These are phyloP conservation scores for Wickerhamomyces bisporus DNA, from an alignment of 805 yeast species.

Conservation along the genomic window DNA sequence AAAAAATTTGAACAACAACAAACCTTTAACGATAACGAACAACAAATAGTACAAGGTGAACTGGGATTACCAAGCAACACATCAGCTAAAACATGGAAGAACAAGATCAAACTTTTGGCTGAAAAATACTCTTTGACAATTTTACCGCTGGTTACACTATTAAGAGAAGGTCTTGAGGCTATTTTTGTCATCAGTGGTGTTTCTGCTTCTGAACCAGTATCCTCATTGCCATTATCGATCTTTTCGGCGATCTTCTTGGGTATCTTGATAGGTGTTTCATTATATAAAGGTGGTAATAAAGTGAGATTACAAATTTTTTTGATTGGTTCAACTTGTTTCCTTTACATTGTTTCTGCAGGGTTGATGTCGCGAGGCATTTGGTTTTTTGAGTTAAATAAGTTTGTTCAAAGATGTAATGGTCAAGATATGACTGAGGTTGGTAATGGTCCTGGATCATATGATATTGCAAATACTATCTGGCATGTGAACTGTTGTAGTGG, in stretches of 20 bases:
- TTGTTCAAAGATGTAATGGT: conserved; percentile 70
- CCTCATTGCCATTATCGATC: conserved; percentile 62
- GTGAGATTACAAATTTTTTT: conserved; percentile 72
- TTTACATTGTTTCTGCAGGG: conserved; percentile 85
- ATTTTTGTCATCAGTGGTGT: conserved; percentile 90
- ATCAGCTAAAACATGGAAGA: conserved; percentile 4
- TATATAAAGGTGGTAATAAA: conserved; percentile 77
- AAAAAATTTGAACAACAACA: conserved; percentile 15
- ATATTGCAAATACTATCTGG: conserved; percentile 75
- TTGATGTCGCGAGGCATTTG: conserved; percentile 84
- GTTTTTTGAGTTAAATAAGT: conserved; percentile 78
- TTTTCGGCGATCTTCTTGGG: conserved; percentile 58
- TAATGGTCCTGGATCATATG: conserved; percentile 91
- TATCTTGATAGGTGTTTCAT: conserved; percentile 52
- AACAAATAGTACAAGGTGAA: conserved; percentile 13
- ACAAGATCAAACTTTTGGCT: conserved; percentile 13
- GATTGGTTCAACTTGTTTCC: conserved; percentile 71
- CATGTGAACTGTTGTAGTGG: conserved; percentile 95
- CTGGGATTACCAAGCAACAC: conserved; percentile 3
- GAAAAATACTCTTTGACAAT: conserved; percentile 68
- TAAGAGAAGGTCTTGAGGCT: conserved; percentile 90
- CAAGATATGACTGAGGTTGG: conserved; percentile 84
- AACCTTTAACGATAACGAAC: conserved; percentile 13
- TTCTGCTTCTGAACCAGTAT: conserved; percentile 64
- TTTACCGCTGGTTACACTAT: conserved; percentile 76